phyloP scores from a whole-genome alignment of 2,329 filamentous ascomycete genomes.

The Pyrenophora tritici-repentis region DNA sequence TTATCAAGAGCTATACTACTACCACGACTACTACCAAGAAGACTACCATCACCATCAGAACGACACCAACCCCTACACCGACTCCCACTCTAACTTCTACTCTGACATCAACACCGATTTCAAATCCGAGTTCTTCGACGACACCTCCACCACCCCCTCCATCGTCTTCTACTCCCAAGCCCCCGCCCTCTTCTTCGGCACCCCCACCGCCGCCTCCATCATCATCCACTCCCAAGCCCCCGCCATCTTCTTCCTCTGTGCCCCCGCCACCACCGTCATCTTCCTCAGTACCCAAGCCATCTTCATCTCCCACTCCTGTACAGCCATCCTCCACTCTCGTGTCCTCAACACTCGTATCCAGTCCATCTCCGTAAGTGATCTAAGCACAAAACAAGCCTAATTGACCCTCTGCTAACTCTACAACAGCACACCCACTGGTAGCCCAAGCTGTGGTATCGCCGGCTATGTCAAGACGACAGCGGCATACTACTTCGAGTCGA shows the following conservation, averaged over 20 bases:
- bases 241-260: conserved; percentile 6
- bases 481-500: conserved; percentile 43
- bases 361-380: conserved; percentile 31
- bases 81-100: conserved; percentile 10
- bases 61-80: conserved; percentile 15
- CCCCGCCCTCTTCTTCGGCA: neutral
- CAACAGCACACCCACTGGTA: conserved; percentile 23
- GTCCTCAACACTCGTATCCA: conserved; percentile 18
- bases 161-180: neutral
- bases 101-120: conserved; percentile 20
- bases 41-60: conserved; percentile 30
- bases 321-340: conserved; percentile 19
- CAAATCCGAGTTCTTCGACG: conserved; percentile 12
- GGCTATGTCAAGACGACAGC: conserved; percentile 39
- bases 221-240: neutral
- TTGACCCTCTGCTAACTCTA: conserved; percentile 1
- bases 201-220: neutral
- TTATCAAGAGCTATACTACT: conserved; percentile 22
- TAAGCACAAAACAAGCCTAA: neutral
- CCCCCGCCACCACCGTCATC: conserved; percentile 17
- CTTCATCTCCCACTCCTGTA: conserved; percentile 14
- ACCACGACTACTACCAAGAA: conserved; percentile 32
- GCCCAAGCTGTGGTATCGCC: conserved; percentile 34
- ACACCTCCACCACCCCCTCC: neutral
- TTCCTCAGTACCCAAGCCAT: conserved; percentile 4